Evolutionary conservation across 257 asterid species (phyloP).

Genomic region (Solanum megistacrolobum): DNA sequence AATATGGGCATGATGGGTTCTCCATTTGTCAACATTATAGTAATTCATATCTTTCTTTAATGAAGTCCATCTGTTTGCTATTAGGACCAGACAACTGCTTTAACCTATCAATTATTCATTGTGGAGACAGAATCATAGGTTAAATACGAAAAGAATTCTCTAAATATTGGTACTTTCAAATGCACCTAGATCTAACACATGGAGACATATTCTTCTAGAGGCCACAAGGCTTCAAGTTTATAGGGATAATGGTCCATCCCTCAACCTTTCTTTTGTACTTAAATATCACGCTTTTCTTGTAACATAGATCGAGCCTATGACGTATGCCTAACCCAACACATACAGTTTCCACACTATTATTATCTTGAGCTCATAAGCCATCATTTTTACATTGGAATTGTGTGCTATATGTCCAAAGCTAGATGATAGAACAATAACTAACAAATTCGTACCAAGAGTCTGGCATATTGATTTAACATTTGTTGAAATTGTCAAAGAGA

Average conservation of each 20-base stretch:
- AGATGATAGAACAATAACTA: background rate
- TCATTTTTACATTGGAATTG: background rate
- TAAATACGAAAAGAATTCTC: background rate
- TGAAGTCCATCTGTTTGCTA: background rate
- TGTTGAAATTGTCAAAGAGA: background rate
- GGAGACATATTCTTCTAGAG: background rate
- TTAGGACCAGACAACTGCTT: background rate
- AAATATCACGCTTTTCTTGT: background rate
- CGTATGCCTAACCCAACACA: background rate
- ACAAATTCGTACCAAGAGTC: background rate
- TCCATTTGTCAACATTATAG: background rate
- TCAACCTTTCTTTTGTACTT: background rate
- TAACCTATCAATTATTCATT: background rate
- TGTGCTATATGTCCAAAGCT: background rate
- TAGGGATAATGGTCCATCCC: background rate
- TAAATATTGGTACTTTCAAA: background rate
- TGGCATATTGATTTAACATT: background rate
- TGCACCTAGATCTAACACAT: background rate
- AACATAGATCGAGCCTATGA: background rate
- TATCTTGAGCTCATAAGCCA: background rate
- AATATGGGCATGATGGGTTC: background rate
- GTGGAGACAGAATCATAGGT: too few species aligned
- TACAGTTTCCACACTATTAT: background rate
- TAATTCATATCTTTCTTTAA: background rate
- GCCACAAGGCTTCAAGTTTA: background rate